Conservation (phyloP, 108 stramenopile species). For the Cylindrotheca fusiformis region DNA sequence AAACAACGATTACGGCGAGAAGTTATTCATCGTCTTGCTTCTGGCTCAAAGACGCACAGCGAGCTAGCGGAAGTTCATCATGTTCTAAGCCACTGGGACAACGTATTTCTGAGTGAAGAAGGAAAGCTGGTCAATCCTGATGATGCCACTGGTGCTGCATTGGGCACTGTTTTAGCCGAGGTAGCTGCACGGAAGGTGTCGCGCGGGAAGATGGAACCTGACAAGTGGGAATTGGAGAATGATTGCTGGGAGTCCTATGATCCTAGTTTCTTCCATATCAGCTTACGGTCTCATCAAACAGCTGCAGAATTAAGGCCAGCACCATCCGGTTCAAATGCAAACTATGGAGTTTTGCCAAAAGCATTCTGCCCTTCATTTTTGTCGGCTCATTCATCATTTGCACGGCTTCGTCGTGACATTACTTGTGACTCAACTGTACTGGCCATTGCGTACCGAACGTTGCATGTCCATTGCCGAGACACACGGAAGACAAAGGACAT, state of each 20-base stretch:
- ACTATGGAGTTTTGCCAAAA: constrained; percentile 35
- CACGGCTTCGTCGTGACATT: constrained; percentile 63
- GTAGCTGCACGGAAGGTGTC: constrained; percentile 64
- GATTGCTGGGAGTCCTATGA: constrained; percentile 77
- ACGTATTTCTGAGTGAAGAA: constrained; percentile 51
- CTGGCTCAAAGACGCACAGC: constrained; percentile 78
- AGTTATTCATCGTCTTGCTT: constrained; percentile 74
- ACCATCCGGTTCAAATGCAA: constrained; percentile 19
- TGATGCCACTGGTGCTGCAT: constrained; percentile 79
- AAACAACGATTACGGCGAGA: constrained; percentile 69
- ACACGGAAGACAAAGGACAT: constrained; percentile 20
- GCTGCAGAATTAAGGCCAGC: constrained; percentile 73
- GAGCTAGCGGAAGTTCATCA: constrained; percentile 79
- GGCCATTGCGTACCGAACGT: constrained; percentile 57
- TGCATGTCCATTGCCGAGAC: constrained; percentile 72
- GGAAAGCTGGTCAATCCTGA: constrained; percentile 71
- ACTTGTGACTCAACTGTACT: constrained; percentile 63
- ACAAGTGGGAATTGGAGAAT: constrained; percentile 70
- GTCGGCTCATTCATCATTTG: constrained; percentile 54
- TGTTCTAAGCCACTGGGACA: constrained; percentile 63
- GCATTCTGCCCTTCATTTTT: constrained; percentile 65
- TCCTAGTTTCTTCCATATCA: constrained; percentile 78
- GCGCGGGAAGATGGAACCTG: constrained; percentile 57
- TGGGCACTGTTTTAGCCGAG: constrained; percentile 66
- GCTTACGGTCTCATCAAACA: constrained; percentile 61